These are phyloP conservation scores for Pulveroboletus frians DNA, from an alignment of 768 basidiomycete genomes.

Conservation along the genomic window DNA sequence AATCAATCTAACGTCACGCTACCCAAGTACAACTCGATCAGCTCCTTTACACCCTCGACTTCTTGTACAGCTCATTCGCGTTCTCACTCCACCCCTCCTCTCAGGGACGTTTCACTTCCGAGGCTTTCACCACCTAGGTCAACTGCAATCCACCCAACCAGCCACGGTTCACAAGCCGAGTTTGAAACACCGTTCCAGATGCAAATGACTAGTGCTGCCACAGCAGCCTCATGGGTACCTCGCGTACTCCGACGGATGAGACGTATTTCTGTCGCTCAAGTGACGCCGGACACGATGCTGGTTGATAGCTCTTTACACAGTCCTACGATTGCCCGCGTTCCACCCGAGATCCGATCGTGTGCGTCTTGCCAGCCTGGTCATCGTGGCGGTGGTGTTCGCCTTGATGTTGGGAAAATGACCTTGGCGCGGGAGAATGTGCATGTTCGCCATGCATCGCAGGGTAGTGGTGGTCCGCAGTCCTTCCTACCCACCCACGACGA, in stretches of 20 bases:
- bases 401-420: conserved; percentile 4
- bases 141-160: conserved; percentile 6
- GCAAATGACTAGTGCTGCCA: conserved; percentile 5
- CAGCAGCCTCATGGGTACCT: conserved; percentile 1
- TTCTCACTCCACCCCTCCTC: conserved; percentile 14
- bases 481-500: conserved; percentile 3
- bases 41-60: conserved; percentile 25
- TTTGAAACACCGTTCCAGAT: conserved; percentile 11
- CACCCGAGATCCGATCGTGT: conserved; percentile 18
- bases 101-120: conserved; percentile 7
- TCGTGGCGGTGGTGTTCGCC: conserved; percentile 13
- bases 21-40: conserved; percentile 23
- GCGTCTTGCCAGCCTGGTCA: conserved; percentile 9
- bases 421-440: conserved; percentile 9
- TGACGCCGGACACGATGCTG: conserved; percentile 2
- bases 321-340: conserved; percentile 6
- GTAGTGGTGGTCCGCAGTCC: conserved; percentile 1
- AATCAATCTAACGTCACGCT: conserved; percentile 21
- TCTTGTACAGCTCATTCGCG: conserved; percentile 23
- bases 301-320: conserved; percentile 2
- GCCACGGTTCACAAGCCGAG: conserved; percentile 1
- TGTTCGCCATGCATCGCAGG: conserved; percentile 4
- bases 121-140: conserved; percentile 17
- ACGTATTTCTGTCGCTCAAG: conserved; percentile 10
- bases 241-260: conserved; percentile 24